Base-by-base conservation (phyloP, 768 basidiomycete species). In the Dacryopinax spathularia region DNA sequence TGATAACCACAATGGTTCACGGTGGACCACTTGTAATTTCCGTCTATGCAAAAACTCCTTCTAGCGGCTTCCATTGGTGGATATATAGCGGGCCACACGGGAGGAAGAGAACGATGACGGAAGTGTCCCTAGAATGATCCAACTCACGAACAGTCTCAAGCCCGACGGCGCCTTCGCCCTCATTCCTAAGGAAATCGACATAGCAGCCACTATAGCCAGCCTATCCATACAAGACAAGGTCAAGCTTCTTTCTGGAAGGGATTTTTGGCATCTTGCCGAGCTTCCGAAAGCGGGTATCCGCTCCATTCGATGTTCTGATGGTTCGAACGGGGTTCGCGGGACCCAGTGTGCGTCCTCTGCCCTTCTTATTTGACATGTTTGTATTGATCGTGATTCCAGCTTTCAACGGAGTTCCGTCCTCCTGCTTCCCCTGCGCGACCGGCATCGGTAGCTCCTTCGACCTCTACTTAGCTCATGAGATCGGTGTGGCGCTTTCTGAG, bases 381-480 rank as follows among this genome's bases (percentile, higher is more conserved):
- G 4, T 5, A 31, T 31, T 7, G 25, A 29, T 56, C 10, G 29
- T 5, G 10, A 9, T n/a, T 56, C 3, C 61, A 81, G 79, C 81
- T 72, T 82, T 82, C 74, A 82, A 82, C 65, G 80, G 81, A 34
- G 77, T 79, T 9, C 80, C 81, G 0, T 75, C 82, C 1, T 81
- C 78, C 62, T 84, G 82, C 66, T 82, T 84, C 71, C 83, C 83
- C 0, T 78, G 78, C 1, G 81, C 81, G 6, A 83, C 82, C 2
- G 82, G 80, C 10, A 68, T 85, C 3, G 83, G 78, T 5, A 78
- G 82, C 6, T 80, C 82, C 0, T 84, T 83, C 66, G 82, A 84
- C 63, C 67, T 79, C 2, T 78, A 79, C 3, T 77, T 84, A 6
- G 78, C 79, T 13, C 65, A 65, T 16, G 67, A 75, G 36, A 75